A percentile compares a stretch with the other conserved stretches of the same genome.
These are phyloP conservation scores for Trametes maxima DNA, from an alignment of 768 basidiomycete species.

Conservation along the genomic window DNA sequence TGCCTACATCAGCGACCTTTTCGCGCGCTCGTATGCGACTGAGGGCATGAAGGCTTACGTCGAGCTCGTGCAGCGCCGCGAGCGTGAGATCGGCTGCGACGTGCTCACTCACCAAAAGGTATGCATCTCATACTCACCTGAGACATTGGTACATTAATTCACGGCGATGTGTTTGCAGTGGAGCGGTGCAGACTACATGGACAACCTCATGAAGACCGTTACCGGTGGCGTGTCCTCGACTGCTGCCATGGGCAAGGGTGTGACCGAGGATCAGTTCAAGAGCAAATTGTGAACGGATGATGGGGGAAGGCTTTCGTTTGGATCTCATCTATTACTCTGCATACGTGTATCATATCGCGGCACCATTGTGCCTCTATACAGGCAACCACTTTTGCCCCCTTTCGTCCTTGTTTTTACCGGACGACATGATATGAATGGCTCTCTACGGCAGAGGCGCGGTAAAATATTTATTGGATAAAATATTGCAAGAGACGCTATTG, in stretches of 20 bases:
- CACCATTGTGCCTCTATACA: background rate
- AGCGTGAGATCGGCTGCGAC: conserved; percentile 92
- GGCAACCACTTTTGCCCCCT: too few relatives aligned
- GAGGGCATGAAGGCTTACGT: conserved; percentile 99
- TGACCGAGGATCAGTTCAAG: conserved; percentile 89
- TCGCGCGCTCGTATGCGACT: conserved; percentile 84
- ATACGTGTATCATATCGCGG: background rate
- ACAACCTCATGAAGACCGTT: conserved; percentile 90
- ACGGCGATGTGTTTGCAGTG: conserved; percentile 52
- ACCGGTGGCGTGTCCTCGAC: conserved; percentile 97
- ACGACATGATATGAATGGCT: background rate
- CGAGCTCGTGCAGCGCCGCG: conserved; percentile 88
- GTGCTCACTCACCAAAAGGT: conserved; percentile 98
- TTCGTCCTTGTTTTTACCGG: background rate
- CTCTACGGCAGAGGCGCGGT: background rate
- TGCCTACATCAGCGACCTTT: conserved; percentile 93
- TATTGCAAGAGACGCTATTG: too few relatives aligned
- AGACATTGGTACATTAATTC: background rate
- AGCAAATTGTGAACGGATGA: conserved; percentile 39
- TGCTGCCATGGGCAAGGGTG: conserved; percentile 98
- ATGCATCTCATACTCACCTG: background rate
- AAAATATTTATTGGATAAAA: too few relatives aligned
- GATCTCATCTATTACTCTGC: background rate
- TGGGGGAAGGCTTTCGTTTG: background rate
- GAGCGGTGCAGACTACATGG: conserved; percentile 94